Evolutionary conservation across 2,329 filamentous ascomycete genomes (phyloP), one percentile per base, ranked within the genome.

Genomic region (Akanthomyces lecanii): DNA sequence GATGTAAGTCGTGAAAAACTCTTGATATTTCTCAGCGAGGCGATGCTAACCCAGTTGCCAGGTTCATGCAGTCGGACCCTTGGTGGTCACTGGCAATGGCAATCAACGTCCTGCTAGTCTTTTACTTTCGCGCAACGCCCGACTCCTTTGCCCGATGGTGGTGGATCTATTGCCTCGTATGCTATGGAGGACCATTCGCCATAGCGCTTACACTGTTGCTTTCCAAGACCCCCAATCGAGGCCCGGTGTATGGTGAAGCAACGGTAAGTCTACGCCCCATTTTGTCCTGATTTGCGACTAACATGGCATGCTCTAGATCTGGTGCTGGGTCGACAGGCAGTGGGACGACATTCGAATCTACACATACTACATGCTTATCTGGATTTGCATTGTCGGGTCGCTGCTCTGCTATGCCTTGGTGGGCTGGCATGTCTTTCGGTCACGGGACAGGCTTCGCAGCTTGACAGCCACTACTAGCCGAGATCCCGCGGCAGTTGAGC

Each of bases 61-160:
- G 87, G 85, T 92, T 91, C 73, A 89, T 90, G 84, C 87, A 89
- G 67, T 89, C 88, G 5, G 89, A 91, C 74, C 86, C 88, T 0
- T 82, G 89, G 76, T 92, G 88, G 89, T 90, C 89, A 0, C 83
- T 92, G 61, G 89, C 89, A 66, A 94, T 95, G 90, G 89, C 90
- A 3, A 80, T 89, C 71, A 95, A 94, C 70, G 90, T 94, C 65
- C 90, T 89, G 69, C 81, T 93, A 58, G 84, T 86, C 64, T 86
- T 86, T 71, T 86, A 85, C 74, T 82, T 81, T 67, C 78, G 81
- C n/a, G 79, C 81, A 54, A 84, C 79, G 53, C 83, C 84, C 0
- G 88, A 87, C 8, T 87, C 89, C 58, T 92, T 92, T 70, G 82
- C 84, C n/a, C 82, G 83, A 53, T 89, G 89, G 72, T 83, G 88